These are phyloP conservation scores for Trichoderma breve DNA, from an alignment of 2,329 filamentous ascomycete genomes.

Conservation along the genomic window DNA sequence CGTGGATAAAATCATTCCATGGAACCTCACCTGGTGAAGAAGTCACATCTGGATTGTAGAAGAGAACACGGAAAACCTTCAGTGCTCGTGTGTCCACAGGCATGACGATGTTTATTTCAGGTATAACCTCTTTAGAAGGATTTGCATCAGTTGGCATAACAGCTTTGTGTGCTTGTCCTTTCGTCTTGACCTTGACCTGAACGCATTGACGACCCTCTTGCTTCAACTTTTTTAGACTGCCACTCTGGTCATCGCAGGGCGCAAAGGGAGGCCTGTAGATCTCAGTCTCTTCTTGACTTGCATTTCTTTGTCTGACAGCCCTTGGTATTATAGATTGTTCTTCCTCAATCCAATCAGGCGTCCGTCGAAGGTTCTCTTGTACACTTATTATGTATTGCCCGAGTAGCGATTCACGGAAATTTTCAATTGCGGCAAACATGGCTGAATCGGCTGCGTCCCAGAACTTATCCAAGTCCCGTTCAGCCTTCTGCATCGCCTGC, in stretches of 20 bases:
- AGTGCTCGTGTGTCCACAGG: slow-evolving; percentile 33
- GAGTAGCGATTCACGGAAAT: not conserved
- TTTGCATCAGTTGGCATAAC: not conserved
- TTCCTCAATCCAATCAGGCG: slow-evolving; percentile 45
- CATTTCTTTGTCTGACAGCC: not conserved
- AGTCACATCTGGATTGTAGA: slow-evolving; percentile 38
- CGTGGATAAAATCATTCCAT: slow-evolving; percentile 55
- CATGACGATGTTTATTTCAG: slow-evolving; percentile 12
- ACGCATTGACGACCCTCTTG: not conserved
- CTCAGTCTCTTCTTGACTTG: not conserved
- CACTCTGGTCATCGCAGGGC: slow-evolving; percentile 22
- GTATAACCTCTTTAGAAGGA: not conserved
- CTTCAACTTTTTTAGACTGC: not conserved
- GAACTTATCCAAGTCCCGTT: slow-evolving; percentile 34
- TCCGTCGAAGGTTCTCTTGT: slow-evolving; percentile 44
- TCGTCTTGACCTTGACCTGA: not conserved
- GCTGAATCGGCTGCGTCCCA: slow-evolving; percentile 20
- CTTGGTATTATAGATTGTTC: slow-evolving; percentile 31
- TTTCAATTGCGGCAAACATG: slow-evolving; percentile 18
- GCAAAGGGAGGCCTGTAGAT: slow-evolving; percentile 28
- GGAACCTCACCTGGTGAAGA: slow-evolving; percentile 47
- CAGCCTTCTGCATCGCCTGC: slow-evolving; percentile 44
- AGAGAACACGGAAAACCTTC: slow-evolving; percentile 41
- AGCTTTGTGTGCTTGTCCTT: not conserved
- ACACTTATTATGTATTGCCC: not conserved